Evolutionary conservation across 2,329 filamentous ascomycete genomes (phyloP).

Genomic region (Shiraia bambusicola): DNA sequence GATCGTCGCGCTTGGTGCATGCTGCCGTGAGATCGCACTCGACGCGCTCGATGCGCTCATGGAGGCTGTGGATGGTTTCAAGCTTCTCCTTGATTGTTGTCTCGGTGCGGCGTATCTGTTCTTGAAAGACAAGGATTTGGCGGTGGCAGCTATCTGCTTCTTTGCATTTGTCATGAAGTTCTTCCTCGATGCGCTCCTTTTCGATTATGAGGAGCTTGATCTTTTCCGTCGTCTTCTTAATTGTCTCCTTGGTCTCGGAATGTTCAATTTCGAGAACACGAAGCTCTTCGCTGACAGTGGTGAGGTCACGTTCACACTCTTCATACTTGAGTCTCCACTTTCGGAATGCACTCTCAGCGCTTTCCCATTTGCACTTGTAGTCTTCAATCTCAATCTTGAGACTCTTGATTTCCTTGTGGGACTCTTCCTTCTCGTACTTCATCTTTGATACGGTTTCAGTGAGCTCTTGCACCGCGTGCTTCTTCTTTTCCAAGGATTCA

Average conservation of each 20-base stretch:
- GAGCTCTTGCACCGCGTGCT: constrained; percentile 3
- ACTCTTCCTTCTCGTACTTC: constrained; percentile 2
- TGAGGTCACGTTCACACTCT: constrained; percentile 3
- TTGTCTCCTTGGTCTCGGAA: constrained; percentile 1
- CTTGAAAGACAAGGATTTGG: constrained; percentile 5
- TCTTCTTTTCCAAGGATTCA: constrained; percentile 4
- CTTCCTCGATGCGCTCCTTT: constrained; percentile 3
- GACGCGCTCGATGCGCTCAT: constrained; percentile 7
- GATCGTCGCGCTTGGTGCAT: constrained; percentile 1
- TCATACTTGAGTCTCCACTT: constrained; percentile 5
- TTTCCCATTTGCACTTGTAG: constrained; percentile 1
- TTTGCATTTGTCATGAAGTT: constrained; percentile 4
- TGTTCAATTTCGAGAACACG: constrained; percentile 1
- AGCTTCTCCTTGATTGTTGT: constrained; percentile 5
- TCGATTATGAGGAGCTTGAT: constrained; percentile 1
- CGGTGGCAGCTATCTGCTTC: constrained; percentile 5
- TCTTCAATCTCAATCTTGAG: constrained; percentile 2
- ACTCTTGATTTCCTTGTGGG: constrained; percentile 3
- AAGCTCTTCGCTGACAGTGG: constrained; percentile 2
- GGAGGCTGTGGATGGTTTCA: constrained; percentile 4
- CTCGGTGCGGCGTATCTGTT: constrained; percentile 3
- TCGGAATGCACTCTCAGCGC: constrained; percentile 3
- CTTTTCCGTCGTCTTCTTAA: constrained; percentile 6
- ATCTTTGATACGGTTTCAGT: constrained; percentile 4
- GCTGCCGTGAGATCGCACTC: constrained; percentile 3